Evolutionary conservation across 1,139 yeast species (phyloP), one percentile per base, ranked within the genome.

Genomic region (Candida frijolesensis): DNA sequence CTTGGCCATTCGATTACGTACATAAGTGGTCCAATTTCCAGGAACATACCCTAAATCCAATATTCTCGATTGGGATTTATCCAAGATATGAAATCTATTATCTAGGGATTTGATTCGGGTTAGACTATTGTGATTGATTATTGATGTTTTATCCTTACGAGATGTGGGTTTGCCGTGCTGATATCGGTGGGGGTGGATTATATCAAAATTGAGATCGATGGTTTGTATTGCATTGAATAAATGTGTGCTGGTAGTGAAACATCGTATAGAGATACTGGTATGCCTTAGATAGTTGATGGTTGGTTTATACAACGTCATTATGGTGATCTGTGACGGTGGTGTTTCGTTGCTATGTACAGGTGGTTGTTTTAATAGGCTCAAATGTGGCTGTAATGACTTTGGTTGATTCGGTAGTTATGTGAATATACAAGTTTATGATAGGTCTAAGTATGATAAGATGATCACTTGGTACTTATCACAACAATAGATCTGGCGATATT

Each of bases 11-110:
- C 66, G 58, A 33, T 63, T 54, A 42, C 65, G 63, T 7, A 96
- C 87, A 32, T 88, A 95, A 57, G 85, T 89, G 11, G 92, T 79
- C 99, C 99, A 94, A 34, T 96, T 92, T 0, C 99, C 99, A 0
- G 99, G 99, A 0, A 96, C 96, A 64, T 80, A 94, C 1, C 99
- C 99, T 22, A 76, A 55, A 54, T 76, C 80, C 4, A 76, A 37
- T 4, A 74, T 71, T 46, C 63, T 67, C 5, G 61, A 61, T 3
- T 72, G 71, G 1, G 49, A 45, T 8, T 52, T 27, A 50, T 66
- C 58, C 52, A 75, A 66, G 3, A 76, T 56, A 1, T 56, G 50
- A 53, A 65, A 73, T 29, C 64, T 58, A 14, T 60, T 56, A 54
- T 74, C 75, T 8, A 75, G 48, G 16, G 61, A 60, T 45, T 61